Base-by-base conservation (phyloP, 495 filamentous ascomycete species). In the Xylaria sp. region DNA sequence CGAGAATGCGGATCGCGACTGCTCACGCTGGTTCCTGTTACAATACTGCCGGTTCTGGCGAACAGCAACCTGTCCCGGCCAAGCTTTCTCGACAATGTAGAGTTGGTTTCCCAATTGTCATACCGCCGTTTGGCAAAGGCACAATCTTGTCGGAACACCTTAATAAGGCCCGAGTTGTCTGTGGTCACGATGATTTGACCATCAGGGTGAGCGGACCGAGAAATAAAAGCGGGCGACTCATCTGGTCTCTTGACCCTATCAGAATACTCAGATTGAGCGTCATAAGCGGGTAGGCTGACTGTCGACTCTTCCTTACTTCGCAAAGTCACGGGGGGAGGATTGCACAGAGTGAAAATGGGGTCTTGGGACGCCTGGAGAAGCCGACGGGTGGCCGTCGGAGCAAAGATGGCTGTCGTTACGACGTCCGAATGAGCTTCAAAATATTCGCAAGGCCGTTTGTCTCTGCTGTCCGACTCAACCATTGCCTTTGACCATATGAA, bases 101-200 rank as follows among this genome's bases (percentile, higher is more conserved):
- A 93, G n/a, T 88, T 85, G 0, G 89, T 89, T 64, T 93, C 91
- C 88, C 89, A 91, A 58, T 74, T 84, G 26, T 93, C 90, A 50
- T 83, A 82, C 7, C 84, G 82, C 5, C 90, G 87, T 73, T 89
- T 89, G 43, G 74, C 62, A 64, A 79, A 87, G 1, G 96, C 96
- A 75, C 95, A 98, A 80, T 97, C 95, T 79, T 97, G 95, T 7
- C 96, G 89, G 76, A 97, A 97, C 5, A 98, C 90, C 78, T 97
- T 97, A 80, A 99, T 97, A 50, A 88, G 87, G 64, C 96, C 96
- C 9, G 88, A 87, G 74, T 93, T 94, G 76, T 97, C 95, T 17
- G 96, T 93, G 0, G 94, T 94, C 68, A 98, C 89, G 68, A 99
- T 91, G 73, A 99, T 97, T 75, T 97, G 92, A 37, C 96, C 96